Evolutionary conservation across 1,284 basidiomycete species (phyloP), one percentile per base, ranked within the genome.

Genomic region (Xerocomus minutiporus): DNA sequence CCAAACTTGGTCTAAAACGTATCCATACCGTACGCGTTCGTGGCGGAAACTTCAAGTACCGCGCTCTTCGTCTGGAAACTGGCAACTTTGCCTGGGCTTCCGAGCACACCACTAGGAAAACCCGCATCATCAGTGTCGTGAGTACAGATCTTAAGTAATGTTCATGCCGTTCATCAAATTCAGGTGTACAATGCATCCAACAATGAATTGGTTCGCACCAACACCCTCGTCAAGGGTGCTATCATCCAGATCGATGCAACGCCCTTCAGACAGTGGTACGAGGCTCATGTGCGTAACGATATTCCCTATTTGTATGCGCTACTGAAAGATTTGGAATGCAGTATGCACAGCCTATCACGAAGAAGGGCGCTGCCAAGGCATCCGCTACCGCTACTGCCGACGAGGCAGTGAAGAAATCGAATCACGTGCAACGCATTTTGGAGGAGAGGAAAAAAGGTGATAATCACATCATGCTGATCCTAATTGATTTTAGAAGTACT

Each of bases 11-110:
- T 53, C 70, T 86, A 57, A 97, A 97, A 81, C 90, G 94, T 59
- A 78, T 97, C 67, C 94, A 96, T 79, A 82, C 84, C 50, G 93
- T 97, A 59, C 91, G 94, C 69, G 87, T 88, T 48, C 91, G 95
- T 69, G 94, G 94, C 64, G 94, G 94, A 53, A 97, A 93, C 81
- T 61, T 82, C 74, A 97, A 97, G 76, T 87, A 86, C 80, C 86
- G 94, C 63, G 95, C 95, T 50, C 86, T 97, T 61, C 90, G 94
- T 76, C 84, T 97, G 53, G 94, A 97, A 63, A 75, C 84, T 56
- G 94, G 94, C 60, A 97, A 97, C 83, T 97, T 93, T 75, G 93
- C 95, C 56, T 97, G 94, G 94, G 95, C 81, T 55, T 95, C 91
- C 46, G 94, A 97, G 77, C 82, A 88, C 69, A 78, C 86, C 57